phyloP scores from a whole-genome alignment of 2,329 filamentous ascomycete genomes.

The Leptographium galeiforme region DNA sequence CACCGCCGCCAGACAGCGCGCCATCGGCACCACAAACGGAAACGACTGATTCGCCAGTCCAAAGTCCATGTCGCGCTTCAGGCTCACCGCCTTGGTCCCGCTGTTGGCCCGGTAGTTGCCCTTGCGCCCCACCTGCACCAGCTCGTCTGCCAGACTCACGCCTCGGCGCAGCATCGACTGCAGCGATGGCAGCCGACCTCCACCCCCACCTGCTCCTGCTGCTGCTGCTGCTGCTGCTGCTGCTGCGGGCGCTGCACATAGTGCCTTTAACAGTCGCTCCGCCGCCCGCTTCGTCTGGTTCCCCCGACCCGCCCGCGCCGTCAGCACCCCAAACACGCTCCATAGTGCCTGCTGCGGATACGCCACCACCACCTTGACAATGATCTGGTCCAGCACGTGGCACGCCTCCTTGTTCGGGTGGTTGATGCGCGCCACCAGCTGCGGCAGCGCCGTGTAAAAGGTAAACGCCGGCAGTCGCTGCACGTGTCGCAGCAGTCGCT shows the following conservation, averaged over 20 bases:
- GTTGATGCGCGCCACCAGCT: constrained; percentile 90
- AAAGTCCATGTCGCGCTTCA: constrained; percentile 68
- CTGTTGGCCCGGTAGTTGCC: constrained; percentile 74
- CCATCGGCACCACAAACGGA: constrained; percentile 76
- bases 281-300: constrained; percentile 46
- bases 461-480: constrained; percentile 58
- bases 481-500: constrained; percentile 68
- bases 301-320: constrained; percentile 20
- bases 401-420: constrained; percentile 72
- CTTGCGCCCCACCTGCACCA: constrained; percentile 35
- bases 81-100: constrained; percentile 54
- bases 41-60: constrained; percentile 74
- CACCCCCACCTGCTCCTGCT: neutral
- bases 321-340: constrained; percentile 78
- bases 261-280: constrained; percentile 40
- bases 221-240: neutral
- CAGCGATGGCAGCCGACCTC: neutral
- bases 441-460: constrained; percentile 73
- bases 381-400: constrained; percentile 62
- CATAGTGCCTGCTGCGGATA: constrained; percentile 87
- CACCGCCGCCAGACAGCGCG: constrained; percentile 69
- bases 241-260: neutral
- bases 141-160: constrained; percentile 34
- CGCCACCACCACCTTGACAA: constrained; percentile 71
- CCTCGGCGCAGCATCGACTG: constrained; percentile 23